Conservation (phyloP, 2,329 filamentous ascomycete genomes). For the Fusarium solani-melongenae region DNA sequence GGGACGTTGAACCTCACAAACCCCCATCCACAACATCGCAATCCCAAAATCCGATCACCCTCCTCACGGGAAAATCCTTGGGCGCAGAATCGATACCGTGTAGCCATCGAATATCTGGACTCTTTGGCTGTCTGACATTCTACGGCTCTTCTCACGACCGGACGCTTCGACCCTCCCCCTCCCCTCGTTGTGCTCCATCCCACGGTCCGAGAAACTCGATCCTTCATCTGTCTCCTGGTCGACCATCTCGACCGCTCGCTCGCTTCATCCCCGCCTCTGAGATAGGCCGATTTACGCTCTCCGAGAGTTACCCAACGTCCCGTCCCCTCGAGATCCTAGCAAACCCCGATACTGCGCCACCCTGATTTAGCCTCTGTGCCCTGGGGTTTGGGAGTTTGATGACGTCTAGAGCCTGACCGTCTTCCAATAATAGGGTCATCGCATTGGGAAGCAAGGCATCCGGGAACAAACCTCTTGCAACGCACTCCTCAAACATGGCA, state of each 20-base stretch:
- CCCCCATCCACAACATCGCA: constrained; percentile 39
- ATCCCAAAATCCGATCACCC: constrained; percentile 22
- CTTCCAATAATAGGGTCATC: constrained; percentile 21
- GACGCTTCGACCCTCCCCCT: constrained; percentile 18
- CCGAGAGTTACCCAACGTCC: neutral
- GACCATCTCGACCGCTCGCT: constrained; percentile 15
- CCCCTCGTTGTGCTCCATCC: constrained; percentile 33
- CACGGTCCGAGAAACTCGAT: constrained; percentile 21
- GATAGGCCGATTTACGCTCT: neutral
- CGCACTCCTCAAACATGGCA: constrained; percentile 52
- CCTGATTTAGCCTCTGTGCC: constrained; percentile 5
- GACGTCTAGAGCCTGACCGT: constrained; percentile 31
- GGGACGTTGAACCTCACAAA: constrained; percentile 37
- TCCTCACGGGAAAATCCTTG: neutral
- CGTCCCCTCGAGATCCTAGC: neutral
- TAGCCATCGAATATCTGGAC: constrained; percentile 3
- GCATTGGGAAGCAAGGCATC: constrained; percentile 10
- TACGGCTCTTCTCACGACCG: constrained; percentile 7
- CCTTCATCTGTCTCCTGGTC: constrained; percentile 18
- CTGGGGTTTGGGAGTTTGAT: constrained; percentile 30
- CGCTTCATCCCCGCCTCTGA: neutral
- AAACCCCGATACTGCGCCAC: constrained; percentile 2
- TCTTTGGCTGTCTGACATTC: neutral
- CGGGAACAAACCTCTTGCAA: neutral
- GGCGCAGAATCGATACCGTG: neutral